Conservation (phyloP, 2,329 filamentous ascomycete genomes). For the Dactylellina leptospora region DNA sequence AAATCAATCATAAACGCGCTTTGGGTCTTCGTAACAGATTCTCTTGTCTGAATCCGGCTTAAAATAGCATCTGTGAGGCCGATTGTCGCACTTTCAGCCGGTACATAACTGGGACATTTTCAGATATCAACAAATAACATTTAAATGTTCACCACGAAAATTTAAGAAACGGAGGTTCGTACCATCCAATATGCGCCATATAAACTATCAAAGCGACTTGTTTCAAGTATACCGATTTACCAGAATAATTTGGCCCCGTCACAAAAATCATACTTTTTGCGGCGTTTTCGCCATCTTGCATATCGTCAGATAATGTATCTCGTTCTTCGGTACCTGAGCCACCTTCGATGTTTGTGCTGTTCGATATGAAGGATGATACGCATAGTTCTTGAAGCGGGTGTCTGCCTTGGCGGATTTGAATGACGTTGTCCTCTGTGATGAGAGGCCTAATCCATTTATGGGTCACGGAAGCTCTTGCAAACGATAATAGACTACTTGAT, state of each 20-base stretch:
- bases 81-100: slow-evolving; percentile 77
- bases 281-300: neutral
- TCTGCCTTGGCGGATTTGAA: slow-evolving; percentile 80
- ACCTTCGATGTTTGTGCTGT: slow-evolving; percentile 76
- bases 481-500: slow-evolving; percentile 74
- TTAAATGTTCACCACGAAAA: no score
- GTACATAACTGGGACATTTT: slow-evolving; percentile 74
- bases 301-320: neutral
- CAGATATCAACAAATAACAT: neutral
- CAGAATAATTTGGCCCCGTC: slow-evolving; percentile 95
- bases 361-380: slow-evolving; percentile 81
- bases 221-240: slow-evolving; percentile 95
- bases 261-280: slow-evolving; percentile 76
- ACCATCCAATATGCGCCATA: slow-evolving; percentile 83
- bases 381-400: slow-evolving; percentile 78
- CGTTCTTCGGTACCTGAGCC: slow-evolving; percentile 62
- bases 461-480: slow-evolving; percentile 77
- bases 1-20: slow-evolving; percentile 82
- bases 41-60: slow-evolving; percentile 62
- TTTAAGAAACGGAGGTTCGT: slow-evolving; percentile 24
- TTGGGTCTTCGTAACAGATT: slow-evolving; percentile 71
- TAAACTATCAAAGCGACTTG: slow-evolving; percentile 87
- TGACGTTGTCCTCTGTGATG: slow-evolving; percentile 74
- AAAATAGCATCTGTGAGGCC: slow-evolving; percentile 93
- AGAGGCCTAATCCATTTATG: slow-evolving; percentile 76